A percentile compares a stretch with the other conserved stretches of the same genome.
Evolutionary conservation across 164 flowering plant species (phyloP).

Genomic region (Malania oleifera): DNA sequence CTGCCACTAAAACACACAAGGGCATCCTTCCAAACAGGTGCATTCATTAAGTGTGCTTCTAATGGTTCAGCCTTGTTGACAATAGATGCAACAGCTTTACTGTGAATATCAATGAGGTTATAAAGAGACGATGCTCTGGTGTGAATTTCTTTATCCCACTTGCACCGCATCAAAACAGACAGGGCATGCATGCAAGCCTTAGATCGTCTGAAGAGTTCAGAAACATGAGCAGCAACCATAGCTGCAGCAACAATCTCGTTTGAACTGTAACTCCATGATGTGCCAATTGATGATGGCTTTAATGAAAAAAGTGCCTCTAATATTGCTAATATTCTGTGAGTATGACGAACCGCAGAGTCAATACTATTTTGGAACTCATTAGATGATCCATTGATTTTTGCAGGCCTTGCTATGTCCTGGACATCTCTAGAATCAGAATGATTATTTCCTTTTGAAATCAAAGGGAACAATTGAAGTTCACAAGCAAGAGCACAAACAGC

Average conservation of each 20-base stretch:
- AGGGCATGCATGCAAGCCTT: slow-evolving; percentile 91
- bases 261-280: slow-evolving; percentile 90
- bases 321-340: slow-evolving; percentile 77
- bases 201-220: slow-evolving; percentile 81
- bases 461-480: slow-evolving; percentile 86
- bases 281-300: slow-evolving; percentile 89
- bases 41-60: slow-evolving; percentile 57
- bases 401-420: slow-evolving; percentile 28
- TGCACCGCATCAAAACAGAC: slow-evolving; percentile 71
- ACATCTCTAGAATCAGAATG: slow-evolving; percentile 25
- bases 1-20: slow-evolving; percentile 27
- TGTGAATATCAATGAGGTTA: slow-evolving; percentile 81
- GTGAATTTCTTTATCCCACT: slow-evolving; percentile 81
- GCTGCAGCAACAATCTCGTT: slow-evolving; percentile 97
- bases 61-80: slow-evolving; percentile 86
- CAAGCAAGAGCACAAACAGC: slow-evolving; percentile 96
- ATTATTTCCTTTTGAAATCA: slow-evolving; percentile 46
- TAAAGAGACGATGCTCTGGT: slow-evolving; percentile 78
- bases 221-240: slow-evolving; percentile 97
- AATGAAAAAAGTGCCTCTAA: slow-evolving; percentile 83
- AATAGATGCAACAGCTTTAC: slow-evolving; percentile 91
- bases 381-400: slow-evolving; percentile 48
- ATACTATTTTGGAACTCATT: slow-evolving; percentile 47
- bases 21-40: slow-evolving; percentile 49
- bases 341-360: slow-evolving; percentile 67